Evolutionary conservation across 2,329 filamentous ascomycete genomes (phyloP), one percentile per base, ranked within the genome.

Genomic region (Microcyclospora pomicola): DNA sequence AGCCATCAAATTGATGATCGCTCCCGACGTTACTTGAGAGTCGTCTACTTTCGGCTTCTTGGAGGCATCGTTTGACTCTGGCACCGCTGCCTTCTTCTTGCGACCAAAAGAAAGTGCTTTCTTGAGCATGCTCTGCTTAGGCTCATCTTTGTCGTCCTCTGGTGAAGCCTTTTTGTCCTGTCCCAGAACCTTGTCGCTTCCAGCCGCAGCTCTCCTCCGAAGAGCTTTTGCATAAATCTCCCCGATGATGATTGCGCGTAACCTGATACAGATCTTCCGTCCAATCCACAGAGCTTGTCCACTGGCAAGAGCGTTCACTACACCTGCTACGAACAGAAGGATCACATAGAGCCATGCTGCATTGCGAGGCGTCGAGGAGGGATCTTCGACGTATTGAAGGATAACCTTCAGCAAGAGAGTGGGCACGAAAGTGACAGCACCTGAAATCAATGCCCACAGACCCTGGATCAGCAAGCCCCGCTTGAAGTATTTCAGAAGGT

Each of bases 1-100:
- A 9, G 91, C 92, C 91, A 98, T 98, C 48, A 98, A 69, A 60
- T 96, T 98, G 66, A 98, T 98, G 53, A 98, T 95, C n/a, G 91
- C 93, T 45, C 92, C 91, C 36, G 92, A 72, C 43, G 91, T 95
- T 30, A 86, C 88, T 63, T 93, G 85, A 44, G 85, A 79, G 27
- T 59, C 48, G 12, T 59, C 56, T 3, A 39, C 34, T 9, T 31
- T 31, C 14, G 30, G 30, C 12, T n/a, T 31, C 30, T 31, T 31
- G 7, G 19, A 7, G 7, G 19, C 19, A 9, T 31, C 30, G 9
- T 31, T 9, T 6, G 30, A 4, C 7, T 24, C 19, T 9, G 40
- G 41, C 6, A 15, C 34, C 11, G 51, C 49, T 2, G 59, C 61
- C 51, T 71, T 71, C 55, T 76, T 75, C 52, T 75, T 75, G 9